phyloP scores from a whole-genome alignment of 352 stramenopile genomes.

The Phytophthora nicotianae region DNA sequence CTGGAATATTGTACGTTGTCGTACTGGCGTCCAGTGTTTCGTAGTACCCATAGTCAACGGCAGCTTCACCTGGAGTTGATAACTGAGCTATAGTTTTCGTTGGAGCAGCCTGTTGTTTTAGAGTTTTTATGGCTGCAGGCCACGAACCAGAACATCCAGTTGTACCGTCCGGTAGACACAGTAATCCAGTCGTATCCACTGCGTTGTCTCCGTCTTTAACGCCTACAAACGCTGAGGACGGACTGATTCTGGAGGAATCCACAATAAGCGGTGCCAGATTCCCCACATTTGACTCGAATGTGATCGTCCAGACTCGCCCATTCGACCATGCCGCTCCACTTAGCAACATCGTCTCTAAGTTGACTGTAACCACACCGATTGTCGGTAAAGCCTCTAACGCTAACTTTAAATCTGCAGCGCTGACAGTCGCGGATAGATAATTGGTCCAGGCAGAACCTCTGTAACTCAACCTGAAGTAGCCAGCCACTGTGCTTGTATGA shows the following conservation, averaged over 20 bases:
- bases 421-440: conserved; percentile 53
- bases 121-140: conserved; percentile 10
- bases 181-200: conserved; percentile 45
- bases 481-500: conserved; percentile 43
- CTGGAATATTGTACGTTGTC: conserved; percentile 70
- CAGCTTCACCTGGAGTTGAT: conserved; percentile 50
- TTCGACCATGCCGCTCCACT: conserved; percentile 38
- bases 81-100: conserved; percentile 18
- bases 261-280: conserved; percentile 57
- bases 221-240: conserved; percentile 44
- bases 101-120: conserved; percentile 14
- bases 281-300: conserved; percentile 73
- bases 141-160: conserved; percentile 58
- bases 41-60: conserved; percentile 72
- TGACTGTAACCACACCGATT: conserved; percentile 63
- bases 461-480: conserved; percentile 80
- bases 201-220: conserved; percentile 85
- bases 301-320: conserved; percentile 76
- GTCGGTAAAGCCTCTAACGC: conserved; percentile 70
- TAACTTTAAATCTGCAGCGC: conserved; percentile 47
- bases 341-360: conserved; percentile 23
- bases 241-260: conserved; percentile 68
- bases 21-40: conserved; percentile 64
- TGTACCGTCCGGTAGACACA: conserved; percentile 52
- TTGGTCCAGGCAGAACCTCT: conserved; percentile 75